Percentiles rank a stretch among this genome's conserved stretches.
These are phyloP conservation scores for Starmerella sp. DNA, from an alignment of 805 yeast genomes.

Conservation along the genomic window DNA sequence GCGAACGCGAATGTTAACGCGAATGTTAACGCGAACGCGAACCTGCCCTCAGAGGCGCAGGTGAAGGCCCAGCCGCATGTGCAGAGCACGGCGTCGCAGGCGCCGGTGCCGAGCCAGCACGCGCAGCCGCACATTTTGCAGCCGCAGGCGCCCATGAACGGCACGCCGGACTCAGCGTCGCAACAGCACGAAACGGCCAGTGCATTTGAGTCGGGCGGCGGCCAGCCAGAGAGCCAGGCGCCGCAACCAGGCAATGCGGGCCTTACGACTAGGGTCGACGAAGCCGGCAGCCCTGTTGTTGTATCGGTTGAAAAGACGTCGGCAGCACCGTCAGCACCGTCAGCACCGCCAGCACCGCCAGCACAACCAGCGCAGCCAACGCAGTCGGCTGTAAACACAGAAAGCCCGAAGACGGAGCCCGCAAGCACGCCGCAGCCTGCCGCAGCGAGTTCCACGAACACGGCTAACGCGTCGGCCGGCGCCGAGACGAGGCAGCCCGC, in stretches of 20 bases:
- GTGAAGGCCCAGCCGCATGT: constrained; percentile 13
- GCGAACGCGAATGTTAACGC: background rate
- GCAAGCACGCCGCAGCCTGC: too few relatives aligned
- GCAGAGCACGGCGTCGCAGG: background rate
- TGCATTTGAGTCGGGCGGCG: too few relatives aligned
- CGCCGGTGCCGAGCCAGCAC: background rate
- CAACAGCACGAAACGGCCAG: background rate
- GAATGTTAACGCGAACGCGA: background rate
- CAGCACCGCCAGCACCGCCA: background rate
- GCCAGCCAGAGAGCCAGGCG: background rate
- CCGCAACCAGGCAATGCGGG: too few relatives aligned
- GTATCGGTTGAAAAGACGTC: too few relatives aligned
- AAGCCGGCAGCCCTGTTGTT: too few relatives aligned
- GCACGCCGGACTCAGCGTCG: background rate
- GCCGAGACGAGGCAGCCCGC: too few relatives aligned
- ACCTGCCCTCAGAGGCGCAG: background rate
- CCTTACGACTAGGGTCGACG: too few relatives aligned
- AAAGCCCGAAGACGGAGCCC: too few relatives aligned
- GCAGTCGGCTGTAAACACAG: background rate
- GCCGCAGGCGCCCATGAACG: background rate
- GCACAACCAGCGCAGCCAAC: background rate
- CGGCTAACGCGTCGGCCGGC: too few relatives aligned
- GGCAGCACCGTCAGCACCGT: background rate
- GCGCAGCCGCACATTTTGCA: constrained; percentile 9
- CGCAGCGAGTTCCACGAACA: too few relatives aligned